Evolutionary conservation across 176 grass and related monocot genomes (phyloP), one percentile per base, ranked within the genome.

Genomic region (Puya raimondii): DNA sequence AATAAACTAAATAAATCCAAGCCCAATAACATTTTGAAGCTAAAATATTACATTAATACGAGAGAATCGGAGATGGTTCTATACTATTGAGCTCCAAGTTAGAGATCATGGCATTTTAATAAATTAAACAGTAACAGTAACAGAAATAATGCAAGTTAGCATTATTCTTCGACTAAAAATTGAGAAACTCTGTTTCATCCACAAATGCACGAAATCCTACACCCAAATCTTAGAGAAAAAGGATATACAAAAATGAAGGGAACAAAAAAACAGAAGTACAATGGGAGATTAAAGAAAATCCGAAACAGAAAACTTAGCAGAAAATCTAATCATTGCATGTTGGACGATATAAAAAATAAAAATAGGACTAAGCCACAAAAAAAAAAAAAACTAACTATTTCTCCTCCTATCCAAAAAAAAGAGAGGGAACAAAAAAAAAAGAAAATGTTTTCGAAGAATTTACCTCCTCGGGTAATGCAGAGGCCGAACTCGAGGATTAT

Each of bases 401-500:
- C 65, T 54, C 25, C 25, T 26, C 2, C 25, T 26, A 26, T 26
- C 25, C 25, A 26, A 26, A 26, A 26, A 26, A 26, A 1, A 26
- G 25, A 26, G 25, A 26, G 25, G 25, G 25, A 26, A 53, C 42
- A 7, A 7, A 42, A 42, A 7, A 42, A 33, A 6, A 42, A 42
- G 33, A 42, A 42, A 42, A 42, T 6, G 33, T 7, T 42, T 42
- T 42, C 0, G 33, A 42, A 3, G 67, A 20, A 26, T 2, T 25
- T 51, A 93, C 94, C 94, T 72, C 74, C 90, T 51, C 95, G 82
- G 4, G 86, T 90, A 82, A 94, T 88, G 87, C 90, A 82, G 48
- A 99, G 95, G 54, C 90, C 87, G 78, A 99, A 99, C 67, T 94
- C 87, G 75, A 99, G 95, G 76, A 99, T 99, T 53, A 79, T 85